A percentile compares a stretch with the other conserved stretches of the same genome.
Conservation (phyloP, 768 basidiomycete genomes). For the Xerocomus potaroensis region DNA sequence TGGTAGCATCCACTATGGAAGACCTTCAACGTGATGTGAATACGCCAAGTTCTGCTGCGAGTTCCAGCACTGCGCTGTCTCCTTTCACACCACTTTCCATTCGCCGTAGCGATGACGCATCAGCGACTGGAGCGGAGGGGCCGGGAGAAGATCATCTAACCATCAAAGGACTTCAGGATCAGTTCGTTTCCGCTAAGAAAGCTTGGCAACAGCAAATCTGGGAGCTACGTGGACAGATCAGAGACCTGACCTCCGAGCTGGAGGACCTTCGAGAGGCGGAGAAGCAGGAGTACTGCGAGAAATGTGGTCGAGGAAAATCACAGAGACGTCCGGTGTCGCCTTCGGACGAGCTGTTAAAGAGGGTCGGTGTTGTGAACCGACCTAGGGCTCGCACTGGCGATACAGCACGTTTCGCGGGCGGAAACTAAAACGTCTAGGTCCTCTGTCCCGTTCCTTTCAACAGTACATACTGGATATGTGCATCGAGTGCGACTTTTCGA, state of each 20-base stretch:
- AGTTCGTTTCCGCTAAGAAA: constrained; percentile 51
- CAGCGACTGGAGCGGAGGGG: constrained; percentile 18
- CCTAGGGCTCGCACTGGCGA: constrained; percentile 67
- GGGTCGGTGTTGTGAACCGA: constrained; percentile 50
- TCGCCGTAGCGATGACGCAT: constrained; percentile 33
- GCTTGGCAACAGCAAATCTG: constrained; percentile 70
- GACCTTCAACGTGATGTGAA: constrained; percentile 40
- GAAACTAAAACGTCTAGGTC: constrained; percentile 18
- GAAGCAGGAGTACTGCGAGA: constrained; percentile 46
- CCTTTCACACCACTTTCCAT: constrained; percentile 43
- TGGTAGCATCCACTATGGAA: constrained; percentile 27
- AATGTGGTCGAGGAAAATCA: constrained; percentile 53
- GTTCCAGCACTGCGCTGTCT: constrained; percentile 39
- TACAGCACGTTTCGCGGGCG: constrained; percentile 57
- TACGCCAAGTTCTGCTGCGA: constrained; percentile 47
- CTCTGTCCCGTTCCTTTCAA: constrained; percentile 7
- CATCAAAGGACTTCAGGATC: constrained; percentile 56
- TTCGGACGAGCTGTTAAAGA: constrained; percentile 21
- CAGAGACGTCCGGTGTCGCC: constrained; percentile 9
- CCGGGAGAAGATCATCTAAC: constrained; percentile 42
- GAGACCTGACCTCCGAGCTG: constrained; percentile 65
- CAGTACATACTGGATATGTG: constrained; percentile 16
- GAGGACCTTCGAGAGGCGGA: constrained; percentile 48
- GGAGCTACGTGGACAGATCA: constrained; percentile 73
- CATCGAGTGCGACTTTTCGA: constrained; percentile 9